Conservation (phyloP, 495 filamentous ascomycete genomes). For the Delitschia confertaspora region DNA sequence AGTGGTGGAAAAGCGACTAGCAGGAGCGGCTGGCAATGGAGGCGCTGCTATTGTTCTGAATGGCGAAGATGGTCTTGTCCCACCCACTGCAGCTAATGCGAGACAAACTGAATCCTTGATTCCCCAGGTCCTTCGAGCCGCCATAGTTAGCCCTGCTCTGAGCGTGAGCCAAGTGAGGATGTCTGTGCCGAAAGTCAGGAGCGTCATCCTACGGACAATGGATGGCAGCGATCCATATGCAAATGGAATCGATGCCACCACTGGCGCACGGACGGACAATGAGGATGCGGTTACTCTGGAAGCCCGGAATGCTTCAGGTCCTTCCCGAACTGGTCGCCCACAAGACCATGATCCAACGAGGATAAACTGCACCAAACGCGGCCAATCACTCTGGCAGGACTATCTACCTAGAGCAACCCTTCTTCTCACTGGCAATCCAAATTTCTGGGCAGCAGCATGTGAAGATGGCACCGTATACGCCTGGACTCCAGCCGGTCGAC, state of each 20-base stretch:
- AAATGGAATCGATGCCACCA: constrained; percentile 18
- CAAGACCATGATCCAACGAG: constrained; percentile 70
- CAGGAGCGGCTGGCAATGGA: constrained; percentile 49
- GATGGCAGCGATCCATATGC: constrained; percentile 38
- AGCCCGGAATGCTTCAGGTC: constrained; percentile 57
- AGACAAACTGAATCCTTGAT: constrained; percentile 14
- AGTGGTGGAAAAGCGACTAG: constrained; percentile 53
- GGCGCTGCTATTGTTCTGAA: constrained; percentile 67
- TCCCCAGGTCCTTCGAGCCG: constrained; percentile 80
- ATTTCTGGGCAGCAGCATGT: constrained; percentile 85
- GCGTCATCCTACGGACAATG: constrained; percentile 61
- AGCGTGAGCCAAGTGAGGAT: constrained; percentile 77
- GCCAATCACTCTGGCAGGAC: constrained; percentile 85
- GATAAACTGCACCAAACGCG: constrained; percentile 71
- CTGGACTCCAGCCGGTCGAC: constrained; percentile 90
- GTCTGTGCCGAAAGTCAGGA: constrained; percentile 80
- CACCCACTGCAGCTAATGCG: constrained; percentile 17
- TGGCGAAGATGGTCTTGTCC: constrained; percentile 63
- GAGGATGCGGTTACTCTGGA: constrained; percentile 62
- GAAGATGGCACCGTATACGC: constrained; percentile 90
- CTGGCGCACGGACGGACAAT: constrained; percentile 47
- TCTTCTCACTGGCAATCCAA: constrained; percentile 76
- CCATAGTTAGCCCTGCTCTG: constrained; percentile 71
- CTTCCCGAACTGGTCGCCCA: constrained; percentile 46
- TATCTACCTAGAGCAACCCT: constrained; percentile 77